Evolutionary conservation across 768 basidiomycete species (phyloP).

Genomic region (Chalciporus pseudorubinellus): DNA sequence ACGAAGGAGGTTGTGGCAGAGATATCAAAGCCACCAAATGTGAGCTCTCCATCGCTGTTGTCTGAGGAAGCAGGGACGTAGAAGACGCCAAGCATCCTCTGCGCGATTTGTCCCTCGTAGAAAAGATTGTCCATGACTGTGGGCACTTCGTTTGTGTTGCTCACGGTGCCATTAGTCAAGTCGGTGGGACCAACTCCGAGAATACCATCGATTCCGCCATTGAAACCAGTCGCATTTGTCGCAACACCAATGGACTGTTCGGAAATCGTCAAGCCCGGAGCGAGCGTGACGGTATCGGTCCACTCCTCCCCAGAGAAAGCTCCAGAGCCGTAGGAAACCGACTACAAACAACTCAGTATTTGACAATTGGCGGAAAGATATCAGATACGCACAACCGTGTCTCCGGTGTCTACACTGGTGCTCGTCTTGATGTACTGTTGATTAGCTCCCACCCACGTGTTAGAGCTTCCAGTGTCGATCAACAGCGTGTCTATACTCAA

Average conservation of each 20-base stretch:
- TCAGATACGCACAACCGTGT: constrained; percentile 1
- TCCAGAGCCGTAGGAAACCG: constrained; percentile 4
- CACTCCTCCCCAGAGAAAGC: constrained; percentile 8
- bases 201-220: constrained; percentile 36
- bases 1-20: constrained; percentile 15
- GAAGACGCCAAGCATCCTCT: constrained; percentile 30
- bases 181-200: constrained; percentile 36
- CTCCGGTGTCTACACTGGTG: constrained; percentile 27
- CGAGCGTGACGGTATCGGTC: constrained; percentile 3
- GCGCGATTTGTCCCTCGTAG: constrained; percentile 24
- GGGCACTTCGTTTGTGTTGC: constrained; percentile 16
- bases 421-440: constrained; percentile 27
- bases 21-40: constrained; percentile 21
- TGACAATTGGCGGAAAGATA: not conserved
- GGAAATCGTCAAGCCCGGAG: not conserved
- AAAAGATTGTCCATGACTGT: constrained; percentile 37
- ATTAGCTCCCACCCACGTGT: constrained; percentile 28
- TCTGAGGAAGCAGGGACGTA: constrained; percentile 23
- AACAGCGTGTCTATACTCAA: constrained; percentile 22
- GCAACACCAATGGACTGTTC: constrained; percentile 39
- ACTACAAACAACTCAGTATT: not conserved
- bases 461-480: constrained; percentile 29
- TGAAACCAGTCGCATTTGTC: not conserved
- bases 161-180: constrained; percentile 29
- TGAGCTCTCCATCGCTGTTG: constrained; percentile 22